Base-by-base conservation (phyloP, 495 filamentous ascomycete genomes). In the Penicillium argentinense region DNA sequence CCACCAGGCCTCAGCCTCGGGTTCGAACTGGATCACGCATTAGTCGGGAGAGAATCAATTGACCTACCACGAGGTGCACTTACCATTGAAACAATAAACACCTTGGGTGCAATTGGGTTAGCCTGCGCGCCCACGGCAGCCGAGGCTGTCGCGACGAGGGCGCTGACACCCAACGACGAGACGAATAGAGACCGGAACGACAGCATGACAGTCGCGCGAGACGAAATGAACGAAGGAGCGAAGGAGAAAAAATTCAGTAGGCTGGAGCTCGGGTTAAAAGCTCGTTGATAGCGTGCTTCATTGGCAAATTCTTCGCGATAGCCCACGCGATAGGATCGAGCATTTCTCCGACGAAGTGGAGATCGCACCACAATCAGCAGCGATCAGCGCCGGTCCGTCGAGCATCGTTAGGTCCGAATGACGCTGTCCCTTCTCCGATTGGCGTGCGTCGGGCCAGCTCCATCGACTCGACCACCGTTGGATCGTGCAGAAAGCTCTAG, bases 51-150 rank as follows among this genome's bases (percentile, higher is more conserved):
- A 19, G 9, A 1, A 32, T 18, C 19, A 37, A 4, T 2, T 27
- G 32, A 19, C 29, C 30, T 7, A 6, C 12, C 12, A n/a, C 3
- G 11, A 13, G 22, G 11, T 19, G 2, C 17, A 54, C 68, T 33
- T 68, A 83, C 82, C 82, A 87, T 87, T 55, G 78, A 83, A 30
- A 89, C 74, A 45, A 89, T 82, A 52, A 89, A 80, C 28, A 87
- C 76, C 54, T 85, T 86, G 4, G 85, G 85, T 1, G 78, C 58
- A 44, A 83, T 72, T 53, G 69, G 73, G 3, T 38, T 23, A 6
- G 5, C 21, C 26, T 56, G 45, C 7, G 12, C 33, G 33, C 33
- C 16, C 11, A n/a, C n/a, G 22, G 42, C 21, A 1, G 47, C 42
- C 22, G 21, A n/a, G 21, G 45, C 46, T 28, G 48, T 45, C 13